These are phyloP conservation scores for Hypoxylon perforatum DNA, from an alignment of 495 filamentous ascomycete species.

Conservation along the genomic window DNA sequence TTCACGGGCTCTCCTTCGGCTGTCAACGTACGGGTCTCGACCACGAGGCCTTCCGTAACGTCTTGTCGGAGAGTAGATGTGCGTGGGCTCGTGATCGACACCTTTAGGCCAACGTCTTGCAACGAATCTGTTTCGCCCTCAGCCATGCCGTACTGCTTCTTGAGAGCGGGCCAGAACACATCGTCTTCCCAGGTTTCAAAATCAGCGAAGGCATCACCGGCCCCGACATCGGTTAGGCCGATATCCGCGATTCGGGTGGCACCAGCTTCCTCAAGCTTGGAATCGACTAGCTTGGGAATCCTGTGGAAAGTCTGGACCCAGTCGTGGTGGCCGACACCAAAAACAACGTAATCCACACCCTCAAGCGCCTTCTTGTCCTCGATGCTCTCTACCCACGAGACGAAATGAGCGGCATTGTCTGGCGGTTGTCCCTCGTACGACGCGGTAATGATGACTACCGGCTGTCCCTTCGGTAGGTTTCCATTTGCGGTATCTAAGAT, in stretches of 20 bases:
- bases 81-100: constrained; percentile 69
- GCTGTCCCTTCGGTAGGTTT: constrained; percentile 69
- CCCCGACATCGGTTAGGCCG: constrained; percentile 70
- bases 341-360: constrained; percentile 71
- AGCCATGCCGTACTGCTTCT: constrained; percentile 57
- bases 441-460: constrained; percentile 73
- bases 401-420: constrained; percentile 77
- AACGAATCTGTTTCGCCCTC: constrained; percentile 22
- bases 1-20: constrained; percentile 66
- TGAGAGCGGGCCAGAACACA: constrained; percentile 71
- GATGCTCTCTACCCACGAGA: constrained; percentile 69
- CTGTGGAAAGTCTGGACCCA: constrained; percentile 80
- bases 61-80: constrained; percentile 73
- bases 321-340: constrained; percentile 68
- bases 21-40: constrained; percentile 66
- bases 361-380: constrained; percentile 61
- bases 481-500: constrained; percentile 70
- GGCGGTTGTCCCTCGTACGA: constrained; percentile 82
- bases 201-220: constrained; percentile 72
- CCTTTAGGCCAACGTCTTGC: constrained; percentile 54
- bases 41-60: constrained; percentile 69
- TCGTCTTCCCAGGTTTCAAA: constrained; percentile 79
- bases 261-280: constrained; percentile 61
- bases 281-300: constrained; percentile 73
- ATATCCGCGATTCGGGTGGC: constrained; percentile 63